Evolutionary conservation across 306 rosid genomes (phyloP), one percentile per base, ranked within the genome.

Genomic region (Acacia crassicarpa): DNA sequence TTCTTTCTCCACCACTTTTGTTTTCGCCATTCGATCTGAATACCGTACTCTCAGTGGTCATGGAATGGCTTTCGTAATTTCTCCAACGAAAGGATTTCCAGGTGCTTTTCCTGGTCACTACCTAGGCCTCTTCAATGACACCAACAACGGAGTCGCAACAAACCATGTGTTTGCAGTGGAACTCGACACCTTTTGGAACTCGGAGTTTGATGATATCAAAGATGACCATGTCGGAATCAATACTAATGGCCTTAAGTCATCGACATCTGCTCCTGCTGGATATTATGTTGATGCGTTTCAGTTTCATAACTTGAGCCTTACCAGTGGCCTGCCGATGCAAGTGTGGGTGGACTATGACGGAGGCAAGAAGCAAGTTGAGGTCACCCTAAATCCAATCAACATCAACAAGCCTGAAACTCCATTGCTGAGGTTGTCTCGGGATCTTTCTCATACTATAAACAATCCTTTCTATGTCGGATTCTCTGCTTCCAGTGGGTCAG

Each of bases 281-380:
- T 91, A 84, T 51, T 80, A 67, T 40, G 82, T 46, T 2, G 41
- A 38, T 35, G 23, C 48, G 25, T 0, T 35, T 19, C 2, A 19
- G 59, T 66, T 85, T 23, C 56, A 25, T 45, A 82, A 85, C 62
- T 54, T 90, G 87, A 84, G 76, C 19, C 88, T 93, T 4, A 83
- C 66, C 0, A 86, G 91, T 62, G 97, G 93, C 58, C 6, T 65
- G 40, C 72, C 81, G 4, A 89, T 90, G 86, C 88, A 83, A 53
- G 83, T 86, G 14, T 91, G 98, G 98, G 85, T 93, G 38, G 93
- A 90, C 15, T 93, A 93, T 82, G 93, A 91, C 49, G 86, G 84
- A 9, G 58, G 5, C 7, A 20, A 84, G 78, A 87, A 79, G 54
- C 78, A 67, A 35, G 81, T 89, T 66, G 7, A 53, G 19, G 59